Evolutionary conservation across 805 yeast species (phyloP), one percentile per base, ranked within the genome.

Genomic region (Monosporozyma solicola): DNA sequence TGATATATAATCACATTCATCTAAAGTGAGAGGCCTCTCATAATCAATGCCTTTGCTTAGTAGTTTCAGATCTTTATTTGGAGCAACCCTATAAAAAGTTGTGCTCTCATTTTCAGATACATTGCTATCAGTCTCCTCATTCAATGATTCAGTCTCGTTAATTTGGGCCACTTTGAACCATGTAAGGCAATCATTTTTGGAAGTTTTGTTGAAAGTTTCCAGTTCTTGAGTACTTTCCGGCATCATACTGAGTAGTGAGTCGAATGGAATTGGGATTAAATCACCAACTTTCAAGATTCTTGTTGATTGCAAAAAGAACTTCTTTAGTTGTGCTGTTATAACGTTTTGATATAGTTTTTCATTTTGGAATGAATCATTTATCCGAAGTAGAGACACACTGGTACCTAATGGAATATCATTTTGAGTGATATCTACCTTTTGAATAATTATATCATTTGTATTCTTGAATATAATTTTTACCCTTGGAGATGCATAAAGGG

Each of bases 161-260:
- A 76, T 76, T 5, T 71, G 61, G 3, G 78, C 84, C 1, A 92
- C 78, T 58, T 79, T 80, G 68, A 90, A 92, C 97, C 97, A 92
- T 0, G 90, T 95, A 20, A 91, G 77, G 10, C n/a, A 43, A 15
- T 47, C 53, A 3, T 27, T 20, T 6, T 16, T 10, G 15, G 20
- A 6, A 9, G 41, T 52, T 1, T 49, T 50, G 10, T 53, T 20
- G 25, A 53, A 56, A 6, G 65, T 51, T 8, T 51, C 41, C 3
- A 39, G 8, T 20, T 39, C 15, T 20, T 20, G 25, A 39, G 5
- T 37, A 15, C 7, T 22, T 39, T 16, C 43, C 16, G 43, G 43
- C 4, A 39, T 8, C 25, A 7, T 39, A 3, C 62, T 59, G 37
- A 58, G 22, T 8, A 51, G 56, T 1, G 66, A 55, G 58, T 92